These are phyloP conservation scores for Globisporangium heterothallicum DNA, from an alignment of 352 stramenopile genomes.

Conservation along the genomic window DNA sequence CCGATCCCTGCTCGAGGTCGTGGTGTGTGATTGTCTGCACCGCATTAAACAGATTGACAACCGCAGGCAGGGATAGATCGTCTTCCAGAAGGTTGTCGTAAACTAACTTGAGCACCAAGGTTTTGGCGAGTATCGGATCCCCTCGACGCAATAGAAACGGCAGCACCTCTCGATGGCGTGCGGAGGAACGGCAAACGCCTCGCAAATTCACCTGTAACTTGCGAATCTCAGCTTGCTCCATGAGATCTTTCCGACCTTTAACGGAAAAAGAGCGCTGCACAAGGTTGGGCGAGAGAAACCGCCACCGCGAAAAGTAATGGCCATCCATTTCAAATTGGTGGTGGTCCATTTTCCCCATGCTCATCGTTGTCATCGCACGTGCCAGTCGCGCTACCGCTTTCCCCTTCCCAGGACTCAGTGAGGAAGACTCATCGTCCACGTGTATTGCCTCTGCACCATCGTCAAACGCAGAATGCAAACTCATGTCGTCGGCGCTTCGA, in stretches of 20 bases:
- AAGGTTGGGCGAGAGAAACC: slow-evolving; percentile 58
- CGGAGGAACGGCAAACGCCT: slow-evolving; percentile 50
- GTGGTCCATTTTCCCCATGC: slow-evolving; percentile 27
- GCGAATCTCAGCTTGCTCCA: slow-evolving; percentile 48
- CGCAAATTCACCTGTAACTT: slow-evolving; percentile 65
- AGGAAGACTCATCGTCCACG: neutral
- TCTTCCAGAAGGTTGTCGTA: slow-evolving; percentile 53
- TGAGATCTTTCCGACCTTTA: slow-evolving; percentile 9
- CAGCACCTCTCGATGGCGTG: slow-evolving; percentile 56
- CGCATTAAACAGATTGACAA: slow-evolving; percentile 28
- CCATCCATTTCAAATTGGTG: slow-evolving; percentile 22
- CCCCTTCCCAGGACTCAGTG: neutral
- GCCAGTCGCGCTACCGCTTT: slow-evolving; percentile 15
- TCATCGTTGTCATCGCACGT: slow-evolving; percentile 26
- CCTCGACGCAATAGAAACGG: slow-evolving; percentile 59
- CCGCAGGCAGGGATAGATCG: slow-evolving; percentile 22
- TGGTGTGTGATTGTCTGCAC: slow-evolving; percentile 42
- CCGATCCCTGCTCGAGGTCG: slow-evolving; percentile 24
- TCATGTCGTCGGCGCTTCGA: slow-evolving; percentile 21
- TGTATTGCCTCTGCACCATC: neutral
- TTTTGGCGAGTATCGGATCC: slow-evolving; percentile 38
- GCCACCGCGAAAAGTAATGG: slow-evolving; percentile 43
- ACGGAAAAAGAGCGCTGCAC: slow-evolving; percentile 39
- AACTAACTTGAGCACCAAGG: slow-evolving; percentile 46
- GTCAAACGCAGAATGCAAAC: slow-evolving; percentile 4